These are phyloP conservation scores for Zygotorulaspora sp. DNA, from an alignment of 805 yeast species.

Conservation along the genomic window DNA sequence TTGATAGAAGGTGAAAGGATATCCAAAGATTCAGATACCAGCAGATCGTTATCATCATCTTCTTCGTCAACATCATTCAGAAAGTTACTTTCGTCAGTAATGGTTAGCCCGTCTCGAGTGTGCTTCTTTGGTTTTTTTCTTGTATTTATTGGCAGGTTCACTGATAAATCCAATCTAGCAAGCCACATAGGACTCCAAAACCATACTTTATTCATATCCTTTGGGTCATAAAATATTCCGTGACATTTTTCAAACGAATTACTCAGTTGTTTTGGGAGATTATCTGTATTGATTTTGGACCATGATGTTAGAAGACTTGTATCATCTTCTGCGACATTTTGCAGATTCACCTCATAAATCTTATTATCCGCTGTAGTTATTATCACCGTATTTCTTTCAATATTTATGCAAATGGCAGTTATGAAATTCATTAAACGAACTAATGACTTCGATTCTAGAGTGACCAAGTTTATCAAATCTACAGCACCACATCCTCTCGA, in stretches of 20 bases:
- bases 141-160: conserved; percentile 47
- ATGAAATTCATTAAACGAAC: conserved; percentile 58
- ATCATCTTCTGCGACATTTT: conserved; percentile 12
- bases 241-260: conserved; percentile 60
- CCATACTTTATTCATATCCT: conserved; percentile 54
- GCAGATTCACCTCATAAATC: conserved; percentile 58
- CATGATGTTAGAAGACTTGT: conserved; percentile 51
- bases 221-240: conserved; percentile 57
- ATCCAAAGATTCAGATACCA: conserved; percentile 15
- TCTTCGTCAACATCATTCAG: conserved; percentile 34
- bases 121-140: conserved; percentile 37
- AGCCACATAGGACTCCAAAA: conserved; percentile 86
- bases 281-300: conserved; percentile 74
- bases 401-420: conserved; percentile 56
- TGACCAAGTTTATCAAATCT: conserved; percentile 40
- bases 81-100: conserved; percentile 39
- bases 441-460: conserved; percentile 38
- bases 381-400: conserved; percentile 45
- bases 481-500: conserved; percentile 64
- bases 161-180: conserved; percentile 61
- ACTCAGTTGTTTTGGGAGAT: conserved; percentile 61
- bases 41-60: conserved; percentile 30
- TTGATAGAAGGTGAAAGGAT: conserved; percentile 7
- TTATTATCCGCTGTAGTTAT: conserved; percentile 71
- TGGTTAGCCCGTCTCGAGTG: conserved; percentile 41